These are phyloP conservation scores for Drechslera avenae DNA, from an alignment of 2,329 filamentous ascomycete species.

Conservation along the genomic window DNA sequence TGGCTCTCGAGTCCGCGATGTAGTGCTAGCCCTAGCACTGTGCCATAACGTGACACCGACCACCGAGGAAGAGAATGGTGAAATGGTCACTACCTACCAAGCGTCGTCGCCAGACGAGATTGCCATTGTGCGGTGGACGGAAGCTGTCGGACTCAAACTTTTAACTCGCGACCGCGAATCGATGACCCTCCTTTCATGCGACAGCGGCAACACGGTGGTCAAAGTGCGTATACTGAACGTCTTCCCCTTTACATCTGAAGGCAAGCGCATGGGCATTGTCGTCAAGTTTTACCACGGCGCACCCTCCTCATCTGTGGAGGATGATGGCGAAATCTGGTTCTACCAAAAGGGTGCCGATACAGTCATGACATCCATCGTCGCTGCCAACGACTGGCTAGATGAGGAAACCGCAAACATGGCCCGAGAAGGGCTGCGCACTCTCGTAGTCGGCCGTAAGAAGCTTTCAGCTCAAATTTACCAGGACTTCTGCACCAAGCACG, in stretches of 20 bases:
- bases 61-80: conserved; percentile 79
- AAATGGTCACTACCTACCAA: conserved; percentile 83
- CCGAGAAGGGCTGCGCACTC: conserved; percentile 87
- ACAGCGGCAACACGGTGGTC: conserved; percentile 75
- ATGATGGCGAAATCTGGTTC: conserved; percentile 88
- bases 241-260: conserved; percentile 97
- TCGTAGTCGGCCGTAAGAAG: conserved; percentile 92
- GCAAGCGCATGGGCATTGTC: conserved; percentile 97
- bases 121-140: conserved; percentile 94
- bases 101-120: conserved; percentile 98
- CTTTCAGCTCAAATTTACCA: conserved; percentile 79
- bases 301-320: conserved; percentile 51
- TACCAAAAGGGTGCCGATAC: conserved; percentile 98
- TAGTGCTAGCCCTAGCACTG: conserved; percentile 87
- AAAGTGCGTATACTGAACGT: conserved; percentile 88
- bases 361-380: conserved; percentile 95
- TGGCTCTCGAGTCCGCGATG: conserved; percentile 87
- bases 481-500: conserved; percentile 76
- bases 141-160: conserved; percentile 85
- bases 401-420: conserved; percentile 99
- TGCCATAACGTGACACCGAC: conserved; percentile 98
- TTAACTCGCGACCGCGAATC: conserved; percentile 83
- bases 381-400: conserved; percentile 96
- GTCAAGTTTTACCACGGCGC: conserved; percentile 72
- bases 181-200: conserved; percentile 80